Evolutionary conservation across 192 early-diverging fungal species (phyloP).

Genomic region (Physocladia obscura): DNA sequence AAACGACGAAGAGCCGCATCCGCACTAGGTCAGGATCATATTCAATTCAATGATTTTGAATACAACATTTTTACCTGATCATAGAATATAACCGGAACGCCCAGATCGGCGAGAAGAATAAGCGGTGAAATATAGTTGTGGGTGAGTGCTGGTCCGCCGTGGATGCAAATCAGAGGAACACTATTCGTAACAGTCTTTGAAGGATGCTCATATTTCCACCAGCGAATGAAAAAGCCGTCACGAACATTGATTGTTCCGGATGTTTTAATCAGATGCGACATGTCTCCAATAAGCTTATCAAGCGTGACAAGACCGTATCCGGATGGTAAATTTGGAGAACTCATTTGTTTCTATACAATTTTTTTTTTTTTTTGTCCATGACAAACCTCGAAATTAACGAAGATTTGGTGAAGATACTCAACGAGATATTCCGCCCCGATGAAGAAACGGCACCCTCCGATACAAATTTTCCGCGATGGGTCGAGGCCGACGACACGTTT

Average conservation of each 20-base stretch:
- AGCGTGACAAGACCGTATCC: background rate
- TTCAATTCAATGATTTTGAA: background rate
- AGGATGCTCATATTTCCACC: background rate
- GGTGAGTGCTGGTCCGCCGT: background rate
- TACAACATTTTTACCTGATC: background rate
- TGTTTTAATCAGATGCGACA: background rate
- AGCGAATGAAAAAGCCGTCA: background rate
- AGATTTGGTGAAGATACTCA: too few relatives aligned
- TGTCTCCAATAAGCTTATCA: background rate
- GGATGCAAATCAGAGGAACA: background rate
- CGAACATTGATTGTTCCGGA: background rate
- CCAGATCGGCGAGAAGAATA: background rate
- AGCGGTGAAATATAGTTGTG: background rate
- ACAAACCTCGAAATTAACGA: too few relatives aligned
- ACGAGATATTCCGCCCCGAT: background rate
- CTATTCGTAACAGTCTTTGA: background rate
- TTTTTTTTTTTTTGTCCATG: background rate
- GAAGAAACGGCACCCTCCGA: conserved; percentile 4
- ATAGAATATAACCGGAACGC: background rate
- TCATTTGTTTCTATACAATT: background rate
- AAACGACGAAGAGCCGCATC: background rate
- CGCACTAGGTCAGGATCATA: background rate
- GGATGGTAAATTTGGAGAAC: too few relatives aligned
- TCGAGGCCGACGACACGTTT: conserved; percentile 53
- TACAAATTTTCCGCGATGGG: conserved; percentile 53